phyloP scores from a whole-genome alignment of 108 stramenopile species.

The Chaetoceros tenuissimus region DNA sequence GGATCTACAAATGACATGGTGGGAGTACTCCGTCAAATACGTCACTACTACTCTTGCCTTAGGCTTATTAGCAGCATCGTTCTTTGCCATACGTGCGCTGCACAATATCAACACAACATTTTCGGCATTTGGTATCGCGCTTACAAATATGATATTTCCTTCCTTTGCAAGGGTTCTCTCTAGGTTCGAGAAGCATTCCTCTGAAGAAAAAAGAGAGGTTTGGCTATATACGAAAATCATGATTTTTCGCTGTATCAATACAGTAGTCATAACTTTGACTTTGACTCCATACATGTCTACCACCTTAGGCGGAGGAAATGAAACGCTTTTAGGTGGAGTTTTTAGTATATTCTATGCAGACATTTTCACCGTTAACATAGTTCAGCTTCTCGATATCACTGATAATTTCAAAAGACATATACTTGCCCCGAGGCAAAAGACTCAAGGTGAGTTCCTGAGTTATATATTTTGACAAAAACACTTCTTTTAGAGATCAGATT shows the following conservation, averaged over 20 bases:
- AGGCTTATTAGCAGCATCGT: too few relatives aligned
- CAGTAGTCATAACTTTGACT: too few relatives aligned
- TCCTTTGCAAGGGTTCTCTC: neutral
- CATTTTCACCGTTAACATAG: slow-evolving; percentile 49
- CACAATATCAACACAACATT: too few relatives aligned
- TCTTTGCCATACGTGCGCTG: too few relatives aligned
- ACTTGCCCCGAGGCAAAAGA: slow-evolving; percentile 65
- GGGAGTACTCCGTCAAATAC: too few relatives aligned
- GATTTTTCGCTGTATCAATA: too few relatives aligned
- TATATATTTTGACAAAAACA: neutral
- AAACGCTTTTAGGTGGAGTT: too few relatives aligned
- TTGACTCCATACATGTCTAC: too few relatives aligned
- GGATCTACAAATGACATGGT: slow-evolving; percentile 48
- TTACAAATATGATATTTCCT: slow-evolving; percentile 8
- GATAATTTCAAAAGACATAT: slow-evolving; percentile 65
- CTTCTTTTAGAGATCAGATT: neutral
- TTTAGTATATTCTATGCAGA: slow-evolving; percentile 83
- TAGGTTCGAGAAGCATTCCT: slow-evolving; percentile 4
- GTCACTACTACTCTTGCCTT: too few relatives aligned
- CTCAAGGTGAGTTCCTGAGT: slow-evolving; percentile 51
- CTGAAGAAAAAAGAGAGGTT: slow-evolving; percentile 2
- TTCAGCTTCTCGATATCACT: slow-evolving; percentile 43
- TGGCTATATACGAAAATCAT: slow-evolving; percentile 3
- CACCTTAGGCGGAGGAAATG: too few relatives aligned
- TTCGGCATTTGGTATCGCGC: too few relatives aligned